These are phyloP conservation scores for Aspergillus clavatus DNA, from an alignment of 2,329 filamentous ascomycete genomes.

Conservation along the genomic window DNA sequence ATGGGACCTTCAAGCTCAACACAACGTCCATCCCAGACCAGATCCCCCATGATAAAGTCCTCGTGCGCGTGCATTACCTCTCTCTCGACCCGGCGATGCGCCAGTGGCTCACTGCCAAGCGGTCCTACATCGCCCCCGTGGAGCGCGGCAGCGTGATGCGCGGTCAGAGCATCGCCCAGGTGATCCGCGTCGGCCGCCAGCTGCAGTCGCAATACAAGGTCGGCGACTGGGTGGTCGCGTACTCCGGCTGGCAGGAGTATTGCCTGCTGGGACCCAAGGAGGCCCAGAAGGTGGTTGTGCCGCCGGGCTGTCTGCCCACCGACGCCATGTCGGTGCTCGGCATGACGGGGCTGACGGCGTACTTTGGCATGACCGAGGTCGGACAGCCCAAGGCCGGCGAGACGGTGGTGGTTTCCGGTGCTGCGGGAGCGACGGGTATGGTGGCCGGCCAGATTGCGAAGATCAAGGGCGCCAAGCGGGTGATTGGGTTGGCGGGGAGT, in stretches of 20 bases:
- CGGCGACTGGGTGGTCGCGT: constrained; percentile 49
- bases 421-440: constrained; percentile 72
- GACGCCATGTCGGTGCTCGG: constrained; percentile 61
- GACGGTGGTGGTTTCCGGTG: constrained; percentile 71
- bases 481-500: constrained; percentile 62
- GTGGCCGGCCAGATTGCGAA: constrained; percentile 76
- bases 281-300: constrained; percentile 43
- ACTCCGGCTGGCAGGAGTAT: constrained; percentile 63
- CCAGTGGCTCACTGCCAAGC: constrained; percentile 58
- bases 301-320: constrained; percentile 47
- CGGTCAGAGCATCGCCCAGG: constrained; percentile 55
- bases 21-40: constrained; percentile 23
- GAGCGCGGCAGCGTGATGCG: constrained; percentile 66
- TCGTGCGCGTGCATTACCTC: constrained; percentile 58
- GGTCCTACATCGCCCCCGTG: constrained; percentile 65
- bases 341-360: constrained; percentile 68
- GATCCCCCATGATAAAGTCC: constrained; percentile 52
- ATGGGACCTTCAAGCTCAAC: constrained; percentile 33
- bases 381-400: constrained; percentile 65
- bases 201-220: constrained; percentile 24
- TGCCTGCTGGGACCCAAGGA: constrained; percentile 54
- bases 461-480: constrained; percentile 58
- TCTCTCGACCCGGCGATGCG: constrained; percentile 73
- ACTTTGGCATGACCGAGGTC: constrained; percentile 67
- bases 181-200: constrained; percentile 52